phyloP scores from a whole-genome alignment of 495 filamentous ascomycete genomes.

The Penicillium cosmopolitanum region DNA sequence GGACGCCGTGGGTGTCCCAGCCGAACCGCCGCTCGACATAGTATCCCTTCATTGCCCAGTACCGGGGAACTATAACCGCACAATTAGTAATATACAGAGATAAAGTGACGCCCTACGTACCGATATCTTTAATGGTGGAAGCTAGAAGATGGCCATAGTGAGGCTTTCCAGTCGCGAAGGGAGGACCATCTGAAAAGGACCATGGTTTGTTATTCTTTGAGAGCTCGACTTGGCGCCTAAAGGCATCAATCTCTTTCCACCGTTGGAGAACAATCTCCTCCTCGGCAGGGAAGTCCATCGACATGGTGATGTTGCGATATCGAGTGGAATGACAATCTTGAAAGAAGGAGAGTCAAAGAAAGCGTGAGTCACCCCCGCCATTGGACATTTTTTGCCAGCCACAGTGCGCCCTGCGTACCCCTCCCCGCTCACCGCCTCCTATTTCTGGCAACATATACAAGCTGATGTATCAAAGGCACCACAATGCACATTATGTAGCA shows the following conservation, averaged over 20 bases:
- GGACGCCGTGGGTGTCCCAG: conserved; percentile 94
- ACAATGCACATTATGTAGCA: too few species aligned
- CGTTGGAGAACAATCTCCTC: conserved; percentile 78
- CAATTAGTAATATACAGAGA: background rate
- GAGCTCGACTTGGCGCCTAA: conserved; percentile 74
- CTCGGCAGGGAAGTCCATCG: conserved; percentile 89
- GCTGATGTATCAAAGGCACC: too few species aligned
- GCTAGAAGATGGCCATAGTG: conserved; percentile 97
- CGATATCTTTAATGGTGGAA: conserved; percentile 95
- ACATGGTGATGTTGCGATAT: conserved; percentile 61
- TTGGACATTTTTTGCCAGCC: conserved; percentile 28
- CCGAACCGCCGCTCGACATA: conserved; percentile 75
- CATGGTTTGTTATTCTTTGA: conserved; percentile 74
- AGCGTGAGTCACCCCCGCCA: conserved; percentile 45
- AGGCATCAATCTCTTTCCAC: conserved; percentile 92
- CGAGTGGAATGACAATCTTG: conserved; percentile 15
- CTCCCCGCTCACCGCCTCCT: conserved; percentile 15
- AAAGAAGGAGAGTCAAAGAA: conserved; percentile 23
- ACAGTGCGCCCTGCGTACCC: conserved; percentile 14
- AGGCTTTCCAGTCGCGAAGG: conserved; percentile 75
- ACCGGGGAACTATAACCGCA: conserved; percentile 67
- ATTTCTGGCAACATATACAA: background rate
- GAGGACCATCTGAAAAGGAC: conserved; percentile 64
- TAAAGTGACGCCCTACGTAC: background rate
- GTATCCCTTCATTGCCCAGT: conserved; percentile 97